Evolutionary conservation across 1,284 basidiomycete species (phyloP).

Genomic region (Nidula niveotomentosa): DNA sequence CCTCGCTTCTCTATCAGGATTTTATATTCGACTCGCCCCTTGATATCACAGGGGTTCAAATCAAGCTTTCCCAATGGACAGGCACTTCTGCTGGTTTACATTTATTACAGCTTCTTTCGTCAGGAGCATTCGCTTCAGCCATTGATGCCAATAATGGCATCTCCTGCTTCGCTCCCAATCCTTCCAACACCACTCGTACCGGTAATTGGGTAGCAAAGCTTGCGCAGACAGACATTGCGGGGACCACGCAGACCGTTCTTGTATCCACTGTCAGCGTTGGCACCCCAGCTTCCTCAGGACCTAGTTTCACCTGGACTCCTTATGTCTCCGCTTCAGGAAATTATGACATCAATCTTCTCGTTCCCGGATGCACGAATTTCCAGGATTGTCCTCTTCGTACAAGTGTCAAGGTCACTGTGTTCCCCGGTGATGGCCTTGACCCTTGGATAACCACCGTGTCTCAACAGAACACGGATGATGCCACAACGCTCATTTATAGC

Average conservation of each 20-base stretch:
- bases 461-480: slow-evolving; percentile 74
- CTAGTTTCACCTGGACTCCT: slow-evolving; percentile 87
- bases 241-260: slow-evolving; percentile 77
- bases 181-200: slow-evolving; percentile 62
- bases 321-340: slow-evolving; percentile 86
- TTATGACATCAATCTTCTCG: slow-evolving; percentile 83
- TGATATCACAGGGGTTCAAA: slow-evolving; percentile 79
- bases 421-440: slow-evolving; percentile 66
- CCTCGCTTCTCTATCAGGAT: slow-evolving; percentile 83
- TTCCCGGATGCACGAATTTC: slow-evolving; percentile 85
- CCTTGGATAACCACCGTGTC: slow-evolving; percentile 72
- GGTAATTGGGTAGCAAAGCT: slow-evolving; percentile 71
- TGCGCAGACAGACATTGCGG: slow-evolving; percentile 73
- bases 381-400: slow-evolving; percentile 84
- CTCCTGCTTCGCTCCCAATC: slow-evolving; percentile 75
- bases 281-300: slow-evolving; percentile 56
- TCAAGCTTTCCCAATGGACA: slow-evolving; percentile 77
- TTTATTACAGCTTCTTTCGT: slow-evolving; percentile 87
- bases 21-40: slow-evolving; percentile 74
- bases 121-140: slow-evolving; percentile 85
- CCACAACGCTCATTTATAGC: slow-evolving; percentile 67
- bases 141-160: slow-evolving; percentile 56
- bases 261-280: slow-evolving; percentile 69
- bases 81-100: slow-evolving; percentile 85
- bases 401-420: slow-evolving; percentile 81